Evolutionary conservation across 257 asterid species (phyloP).

Genomic region (Agastache rugosa): DNA sequence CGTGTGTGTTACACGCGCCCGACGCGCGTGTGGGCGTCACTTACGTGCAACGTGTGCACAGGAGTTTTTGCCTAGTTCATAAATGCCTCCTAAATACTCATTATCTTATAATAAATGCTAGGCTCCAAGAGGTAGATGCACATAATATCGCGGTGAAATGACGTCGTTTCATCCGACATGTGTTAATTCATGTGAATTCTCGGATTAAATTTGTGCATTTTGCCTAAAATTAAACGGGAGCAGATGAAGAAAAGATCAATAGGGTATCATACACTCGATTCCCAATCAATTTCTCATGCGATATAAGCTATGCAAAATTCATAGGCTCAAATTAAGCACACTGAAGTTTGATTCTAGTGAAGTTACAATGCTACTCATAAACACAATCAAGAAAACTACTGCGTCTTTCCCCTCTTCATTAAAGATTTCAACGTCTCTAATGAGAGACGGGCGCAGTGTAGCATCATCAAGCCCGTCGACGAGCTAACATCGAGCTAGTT

Average conservation of each 20-base stretch:
- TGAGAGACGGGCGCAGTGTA: neutral
- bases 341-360: neutral
- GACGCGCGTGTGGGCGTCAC: too few relatives aligned
- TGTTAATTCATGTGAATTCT: too few relatives aligned
- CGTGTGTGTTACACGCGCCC: too few relatives aligned
- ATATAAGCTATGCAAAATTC: neutral
- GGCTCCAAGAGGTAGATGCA: too few relatives aligned
- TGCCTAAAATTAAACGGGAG: too few relatives aligned
- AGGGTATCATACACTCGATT: neutral
- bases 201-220: too few relatives aligned
- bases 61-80: too few relatives aligned
- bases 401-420: neutral
- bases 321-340: neutral
- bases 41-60: too few relatives aligned
- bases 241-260: neutral
- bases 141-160: too few relatives aligned
- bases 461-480: neutral
- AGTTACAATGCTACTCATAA: neutral
- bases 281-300: neutral
- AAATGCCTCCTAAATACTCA: too few relatives aligned
- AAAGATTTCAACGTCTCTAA: neutral
- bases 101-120: too few relatives aligned
- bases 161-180: too few relatives aligned
- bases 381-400: conserved; percentile 1
- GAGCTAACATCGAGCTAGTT: neutral